Base-by-base conservation (phyloP, 768 basidiomycete genomes). In the Ramaria sp. region DNA sequence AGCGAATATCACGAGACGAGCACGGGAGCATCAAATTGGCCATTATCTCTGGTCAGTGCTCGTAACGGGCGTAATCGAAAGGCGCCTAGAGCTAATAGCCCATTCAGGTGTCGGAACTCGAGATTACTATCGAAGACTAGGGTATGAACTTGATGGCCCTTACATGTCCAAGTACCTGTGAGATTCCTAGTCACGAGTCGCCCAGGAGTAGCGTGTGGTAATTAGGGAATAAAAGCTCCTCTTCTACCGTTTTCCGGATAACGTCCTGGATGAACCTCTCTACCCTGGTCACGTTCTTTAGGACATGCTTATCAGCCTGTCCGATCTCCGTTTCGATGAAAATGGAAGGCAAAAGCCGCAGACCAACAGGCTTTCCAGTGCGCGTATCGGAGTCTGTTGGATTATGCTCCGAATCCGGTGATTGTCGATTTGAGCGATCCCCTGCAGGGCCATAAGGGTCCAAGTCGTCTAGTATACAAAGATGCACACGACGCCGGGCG, bases 241-340 rank as follows among this genome's bases (percentile, higher is more conserved):
- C 95, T 67, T 96, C 93, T 46, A 99, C 72, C 1, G 92, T 94
- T 68, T 90, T 97, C 59, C 95, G 80, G 59, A 97, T 86, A 34
- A 95, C 90, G 65, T 98, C 93, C 68, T 93, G 88, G 51, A 98
- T 91, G 69, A 97, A 97, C 34, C 86, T 77, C 70, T 99, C 95
- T 12, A 99, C 88, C 57, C 95, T 82, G 4, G 90, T 91, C 24
- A 97, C 95, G 62, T 98, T 97, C 70, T 93, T 90, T 61, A 97
- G 67, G 11, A 96, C 90, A 72, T 98, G 94, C 61, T 93, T 95
- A 67, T 97, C 93, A 48, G 85, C 74, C 73, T 97, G 90, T 3
- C 95, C 95, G 51, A 98, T 95, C 74, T 97, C 94, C 65, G 89
- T 92, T 71, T 98, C 95, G 69, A 98, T 94, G 63, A 84, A 80